These are phyloP conservation scores for Leccinum sublutescens DNA, from an alignment of 768 basidiomycete genomes.

Conservation along the genomic window DNA sequence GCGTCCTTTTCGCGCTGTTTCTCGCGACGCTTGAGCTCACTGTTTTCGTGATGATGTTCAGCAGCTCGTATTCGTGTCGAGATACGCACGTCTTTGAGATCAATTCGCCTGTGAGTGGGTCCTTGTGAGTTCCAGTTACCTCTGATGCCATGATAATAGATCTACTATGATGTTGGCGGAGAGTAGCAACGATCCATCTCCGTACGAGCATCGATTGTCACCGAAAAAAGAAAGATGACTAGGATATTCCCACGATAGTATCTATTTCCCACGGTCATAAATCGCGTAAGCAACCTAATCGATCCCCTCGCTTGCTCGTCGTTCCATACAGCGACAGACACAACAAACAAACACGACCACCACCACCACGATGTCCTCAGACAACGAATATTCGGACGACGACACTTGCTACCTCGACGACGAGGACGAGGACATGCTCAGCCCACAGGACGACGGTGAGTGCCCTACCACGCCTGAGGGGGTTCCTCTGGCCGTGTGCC, in stretches of 20 bases:
- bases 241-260: slow-evolving; percentile 5
- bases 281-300: slow-evolving; percentile 30
- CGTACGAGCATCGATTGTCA: slow-evolving; percentile 23
- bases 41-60: slow-evolving; percentile 39
- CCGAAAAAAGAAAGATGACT: slow-evolving; percentile 9
- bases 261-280: slow-evolving; percentile 8
- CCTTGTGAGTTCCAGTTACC: slow-evolving; percentile 47
- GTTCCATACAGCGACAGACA: slow-evolving; percentile 16
- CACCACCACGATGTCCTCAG: slow-evolving; percentile 49
- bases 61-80: slow-evolving; percentile 5
- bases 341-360: slow-evolving; percentile 5
- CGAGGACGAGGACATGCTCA: slow-evolving; percentile 66
- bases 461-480: slow-evolving; percentile 6
- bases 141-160: slow-evolving; percentile 38
- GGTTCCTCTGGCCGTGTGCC: slow-evolving; percentile 21
- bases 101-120: slow-evolving; percentile 92
- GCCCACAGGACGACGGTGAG: slow-evolving; percentile 58
- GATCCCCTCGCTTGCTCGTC: slow-evolving; percentile 23
- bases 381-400: slow-evolving; percentile 71
- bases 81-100: slow-evolving; percentile 87
- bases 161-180: slow-evolving; percentile 14
- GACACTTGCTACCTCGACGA: slow-evolving; percentile 67
- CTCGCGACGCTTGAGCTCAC: slow-evolving; percentile 91
- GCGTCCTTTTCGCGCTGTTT: slow-evolving; percentile 74
- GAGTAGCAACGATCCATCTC: slow-evolving; percentile 18